Evolutionary conservation across 768 basidiomycete species (phyloP).

Genomic region (Erythrobasidium yunnanense): DNA sequence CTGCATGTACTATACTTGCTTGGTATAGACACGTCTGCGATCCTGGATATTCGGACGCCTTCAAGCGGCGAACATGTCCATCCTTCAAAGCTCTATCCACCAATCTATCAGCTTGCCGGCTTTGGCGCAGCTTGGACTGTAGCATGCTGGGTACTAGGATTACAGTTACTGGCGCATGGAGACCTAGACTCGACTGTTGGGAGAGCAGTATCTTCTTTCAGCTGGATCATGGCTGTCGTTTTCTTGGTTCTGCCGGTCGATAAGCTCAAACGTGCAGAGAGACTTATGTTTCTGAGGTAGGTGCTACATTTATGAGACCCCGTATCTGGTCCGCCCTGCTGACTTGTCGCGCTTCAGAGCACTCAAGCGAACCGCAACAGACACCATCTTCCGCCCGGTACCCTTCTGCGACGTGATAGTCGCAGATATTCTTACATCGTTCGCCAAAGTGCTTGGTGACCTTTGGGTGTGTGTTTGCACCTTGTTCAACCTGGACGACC

Average conservation of each 20-base stretch:
- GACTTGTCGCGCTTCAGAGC: slow-evolving; percentile 47
- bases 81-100: slow-evolving; percentile 39
- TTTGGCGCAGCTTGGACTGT: neutral
- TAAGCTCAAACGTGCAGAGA: slow-evolving; percentile 27
- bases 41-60: slow-evolving; percentile 52
- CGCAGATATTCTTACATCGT: slow-evolving; percentile 91
- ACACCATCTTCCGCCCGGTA: slow-evolving; percentile 53
- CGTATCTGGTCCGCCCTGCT: neutral
- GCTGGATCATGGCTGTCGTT: slow-evolving; percentile 21
- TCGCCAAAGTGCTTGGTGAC: slow-evolving; percentile 91
- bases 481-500: neutral
- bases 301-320: slow-evolving; percentile 5
- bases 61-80: slow-evolving; percentile 37
- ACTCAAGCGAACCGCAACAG: slow-evolving; percentile 61
- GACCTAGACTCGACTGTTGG: slow-evolving; percentile 49
- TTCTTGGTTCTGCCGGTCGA: slow-evolving; percentile 31
- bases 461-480: slow-evolving; percentile 62
- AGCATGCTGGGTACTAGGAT: neutral
- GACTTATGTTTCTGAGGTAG: slow-evolving; percentile 33
- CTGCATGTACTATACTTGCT: slow-evolving; percentile 66
- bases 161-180: neutral
- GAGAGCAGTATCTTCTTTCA: neutral
- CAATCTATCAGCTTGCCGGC: neutral
- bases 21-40: slow-evolving; percentile 61
- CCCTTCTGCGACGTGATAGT: slow-evolving; percentile 86